Evolutionary conservation across 2,329 filamentous ascomycete species (phyloP).

Genomic region (Neofusicoccum kwambonambiense): DNA sequence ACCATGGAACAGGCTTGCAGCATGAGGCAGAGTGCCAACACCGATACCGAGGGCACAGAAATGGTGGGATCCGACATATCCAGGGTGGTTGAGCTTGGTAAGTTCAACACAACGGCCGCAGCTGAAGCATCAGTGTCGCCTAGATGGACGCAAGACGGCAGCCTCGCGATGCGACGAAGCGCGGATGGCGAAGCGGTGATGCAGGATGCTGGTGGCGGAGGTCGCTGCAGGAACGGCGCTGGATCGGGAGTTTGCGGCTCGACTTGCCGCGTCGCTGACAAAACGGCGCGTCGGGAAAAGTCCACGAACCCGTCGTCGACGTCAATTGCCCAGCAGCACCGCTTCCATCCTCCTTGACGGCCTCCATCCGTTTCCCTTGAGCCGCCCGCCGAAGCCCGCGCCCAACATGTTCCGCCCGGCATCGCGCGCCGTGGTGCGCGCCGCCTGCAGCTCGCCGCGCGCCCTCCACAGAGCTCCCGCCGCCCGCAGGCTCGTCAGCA

Average conservation of each 20-base stretch:
- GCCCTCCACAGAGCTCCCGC: conserved; percentile 36
- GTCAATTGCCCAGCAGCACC: conserved; percentile 11
- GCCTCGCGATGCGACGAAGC: no score
- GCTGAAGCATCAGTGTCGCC: no score
- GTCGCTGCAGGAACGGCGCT: background rate
- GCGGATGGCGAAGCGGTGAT: background rate
- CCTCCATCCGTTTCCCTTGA: background rate
- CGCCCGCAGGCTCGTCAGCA: conserved; percentile 56
- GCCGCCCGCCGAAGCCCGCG: background rate
- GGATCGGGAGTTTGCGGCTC: conserved; percentile 2
- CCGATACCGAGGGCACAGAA: no score
- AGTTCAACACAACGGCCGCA: background rate
- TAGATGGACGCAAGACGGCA: no score
- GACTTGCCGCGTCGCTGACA: background rate
- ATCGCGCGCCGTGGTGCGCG: conserved; percentile 43
- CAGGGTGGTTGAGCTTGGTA: background rate
- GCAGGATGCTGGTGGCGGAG: background rate
- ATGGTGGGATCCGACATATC: no score
- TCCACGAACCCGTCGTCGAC: background rate
- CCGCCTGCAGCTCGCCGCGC: conserved; percentile 27
- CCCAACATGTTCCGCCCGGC: conserved; percentile 53
- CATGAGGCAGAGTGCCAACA: no score
- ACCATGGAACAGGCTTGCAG: no score
- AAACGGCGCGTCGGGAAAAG: background rate
- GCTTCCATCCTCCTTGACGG: background rate